Percentiles rank a stretch among this genome's conserved stretches.
These are phyloP conservation scores for Prunus persica DNA, from an alignment of 306 rosid genomes.

Conservation along the genomic window Prunus_persica_NCBIv2 NC_034014.1:3362501-3363000, in stretches of 20 bases:
- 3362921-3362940: background rate
- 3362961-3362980: background rate
- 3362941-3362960: background rate
- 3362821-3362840: background rate
- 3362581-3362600: background rate
- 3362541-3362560: background rate
- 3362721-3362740: background rate
- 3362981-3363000: background rate
- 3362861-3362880: background rate
- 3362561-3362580: slow-evolving; percentile 3
- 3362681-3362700: slow-evolving; percentile 3
- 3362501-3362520: slow-evolving; percentile 17
- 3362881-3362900: background rate
- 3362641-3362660: background rate
- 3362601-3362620: slow-evolving; percentile 2
- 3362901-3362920: background rate
- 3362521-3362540: slow-evolving; percentile 30
- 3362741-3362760: background rate
- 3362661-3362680: slow-evolving; percentile 1
- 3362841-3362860: background rate
- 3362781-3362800: too few species aligned
- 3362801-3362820: too few species aligned
- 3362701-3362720: background rate
- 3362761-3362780: too few species aligned
- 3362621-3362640: slow-evolving; percentile 2